These are phyloP conservation scores for Neurospora sp. DNA, from an alignment of 495 filamentous ascomycete species.

Conservation along the genomic window DNA sequence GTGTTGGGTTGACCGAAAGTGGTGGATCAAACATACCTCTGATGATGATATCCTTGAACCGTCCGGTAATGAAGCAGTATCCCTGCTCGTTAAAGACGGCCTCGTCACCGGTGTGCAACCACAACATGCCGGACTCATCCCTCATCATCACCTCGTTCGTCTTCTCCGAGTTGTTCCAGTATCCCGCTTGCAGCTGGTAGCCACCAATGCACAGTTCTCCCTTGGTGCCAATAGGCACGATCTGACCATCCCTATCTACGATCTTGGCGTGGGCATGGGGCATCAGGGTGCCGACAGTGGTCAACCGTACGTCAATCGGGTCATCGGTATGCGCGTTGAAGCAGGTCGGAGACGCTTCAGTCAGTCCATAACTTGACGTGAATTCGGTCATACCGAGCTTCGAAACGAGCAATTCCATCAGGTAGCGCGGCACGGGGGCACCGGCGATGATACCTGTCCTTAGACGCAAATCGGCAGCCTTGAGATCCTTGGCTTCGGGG, in stretches of 20 bases:
- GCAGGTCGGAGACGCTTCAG: conserved; percentile 59
- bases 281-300: conserved; percentile 56
- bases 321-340: conserved; percentile 62
- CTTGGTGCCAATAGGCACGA: conserved; percentile 47
- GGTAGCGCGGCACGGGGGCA: conserved; percentile 50
- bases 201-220: conserved; percentile 62
- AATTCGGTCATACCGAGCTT: conserved; percentile 58
- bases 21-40: conserved; percentile 23
- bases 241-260: conserved; percentile 46
- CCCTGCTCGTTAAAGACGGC: conserved; percentile 54
- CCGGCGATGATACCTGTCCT: conserved; percentile 63
- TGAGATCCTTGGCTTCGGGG: conserved; percentile 37
- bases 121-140: conserved; percentile 48
- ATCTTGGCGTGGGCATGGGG: conserved; percentile 62
- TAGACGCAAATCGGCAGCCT: conserved; percentile 36
- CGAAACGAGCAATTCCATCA: conserved; percentile 53
- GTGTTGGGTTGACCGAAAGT: not conserved
- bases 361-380: conserved; percentile 62
- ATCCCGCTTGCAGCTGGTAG: conserved; percentile 57
- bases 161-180: conserved; percentile 63
- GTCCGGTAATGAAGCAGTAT: conserved; percentile 53
- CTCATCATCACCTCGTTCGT: conserved; percentile 50
- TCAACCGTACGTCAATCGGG: conserved; percentile 45
- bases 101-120: conserved; percentile 64
- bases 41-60: conserved; percentile 60